Percentiles rank a stretch among this genome's conserved stretches.
Evolutionary conservation across 306 rosid species (phyloP).

Genomic region (Canavalia ensiformis): DNA sequence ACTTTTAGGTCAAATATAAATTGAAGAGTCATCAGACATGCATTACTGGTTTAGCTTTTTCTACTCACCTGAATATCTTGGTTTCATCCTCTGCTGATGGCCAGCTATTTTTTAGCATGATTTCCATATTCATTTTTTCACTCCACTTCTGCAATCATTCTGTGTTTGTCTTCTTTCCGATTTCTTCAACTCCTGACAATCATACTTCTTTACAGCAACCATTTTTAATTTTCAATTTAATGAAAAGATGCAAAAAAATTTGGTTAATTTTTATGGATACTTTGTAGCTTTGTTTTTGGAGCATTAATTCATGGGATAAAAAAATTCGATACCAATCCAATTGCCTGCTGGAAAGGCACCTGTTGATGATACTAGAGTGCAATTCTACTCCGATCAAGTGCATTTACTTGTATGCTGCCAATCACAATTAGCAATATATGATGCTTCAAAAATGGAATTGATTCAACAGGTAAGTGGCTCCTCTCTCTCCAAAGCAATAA

Average conservation of each 20-base stretch:
- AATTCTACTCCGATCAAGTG: constrained; percentile 65
- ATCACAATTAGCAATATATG: constrained; percentile 67
- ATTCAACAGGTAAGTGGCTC: constrained; percentile 56
- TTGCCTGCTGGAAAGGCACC: constrained; percentile 55
- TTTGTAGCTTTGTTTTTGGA: constrained; percentile 61
- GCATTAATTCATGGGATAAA: constrained; percentile 66
- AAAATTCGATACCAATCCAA: constrained; percentile 59
- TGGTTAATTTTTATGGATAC: neutral
- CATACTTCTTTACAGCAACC: constrained; percentile 47
- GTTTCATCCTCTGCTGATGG: constrained; percentile 84
- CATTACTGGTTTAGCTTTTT: constrained; percentile 83
- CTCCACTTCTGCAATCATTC: neutral
- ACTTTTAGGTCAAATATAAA: constrained; percentile 65
- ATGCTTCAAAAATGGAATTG: constrained; percentile 65
- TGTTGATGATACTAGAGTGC: constrained; percentile 52
- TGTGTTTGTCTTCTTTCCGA: constrained; percentile 14
- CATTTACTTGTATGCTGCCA: constrained; percentile 67
- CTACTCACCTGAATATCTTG: constrained; percentile 67
- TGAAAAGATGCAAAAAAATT: neutral
- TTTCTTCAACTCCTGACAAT: constrained; percentile 29
- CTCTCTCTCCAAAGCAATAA: neutral
- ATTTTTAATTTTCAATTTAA: constrained; percentile 10
- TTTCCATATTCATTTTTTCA: neutral
- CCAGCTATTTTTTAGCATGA: constrained; percentile 60
- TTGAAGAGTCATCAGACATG: constrained; percentile 82